Evolutionary conservation across 345 rosid species (phyloP), one percentile per base, ranked within the genome.

Genomic region (Pelargonium nanum): DNA sequence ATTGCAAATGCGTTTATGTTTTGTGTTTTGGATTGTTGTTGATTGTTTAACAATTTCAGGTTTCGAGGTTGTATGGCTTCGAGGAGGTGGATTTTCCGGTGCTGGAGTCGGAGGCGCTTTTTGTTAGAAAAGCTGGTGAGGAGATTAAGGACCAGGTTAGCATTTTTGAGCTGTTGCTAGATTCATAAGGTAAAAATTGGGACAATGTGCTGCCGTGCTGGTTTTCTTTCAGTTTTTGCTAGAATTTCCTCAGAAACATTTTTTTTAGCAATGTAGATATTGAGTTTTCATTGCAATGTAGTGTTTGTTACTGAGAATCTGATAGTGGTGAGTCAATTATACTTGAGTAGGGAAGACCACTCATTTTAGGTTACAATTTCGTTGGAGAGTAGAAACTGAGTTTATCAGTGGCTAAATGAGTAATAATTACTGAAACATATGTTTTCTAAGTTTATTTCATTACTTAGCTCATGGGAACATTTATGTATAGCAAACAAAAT

Each of bases 51-150:
- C 53, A 19, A 10, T 53, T 23, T 55, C 53, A 87, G 94, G 89
- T 91, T 24, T 86, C 96, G 44, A 61, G 83, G 40, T 10, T 85
- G 74, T 87, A 78, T 65, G 98, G 94, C 24, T 87, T 77, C 55
- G 97, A 92, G 73, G 96, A 92, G 79, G 88, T 89, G 26, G 98
- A 92, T 76, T 87, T 74, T 66, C 97, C 96, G 7, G 94, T 89
- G 12, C 52, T 92, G 78, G 96, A 92, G 72, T 73, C 95, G 10
- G 91, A 93, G 72, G 89, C 94, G 20, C 65, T 93, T 68, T 93
- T 83, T 54, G 81, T 85, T 71, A 78, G 96, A 68, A 92, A 92
- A 79, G 88, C 94, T 24, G 99, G 99, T 22, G 99, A 93, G 64
- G 96, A 93, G 81, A 89, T 93, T 65, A 80, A 83, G 69, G 96